Percentiles rank a stretch among this genome's conserved stretches.
Conservation (phyloP, 257 asterid genomes). For the Linaria vulgaris region DNA sequence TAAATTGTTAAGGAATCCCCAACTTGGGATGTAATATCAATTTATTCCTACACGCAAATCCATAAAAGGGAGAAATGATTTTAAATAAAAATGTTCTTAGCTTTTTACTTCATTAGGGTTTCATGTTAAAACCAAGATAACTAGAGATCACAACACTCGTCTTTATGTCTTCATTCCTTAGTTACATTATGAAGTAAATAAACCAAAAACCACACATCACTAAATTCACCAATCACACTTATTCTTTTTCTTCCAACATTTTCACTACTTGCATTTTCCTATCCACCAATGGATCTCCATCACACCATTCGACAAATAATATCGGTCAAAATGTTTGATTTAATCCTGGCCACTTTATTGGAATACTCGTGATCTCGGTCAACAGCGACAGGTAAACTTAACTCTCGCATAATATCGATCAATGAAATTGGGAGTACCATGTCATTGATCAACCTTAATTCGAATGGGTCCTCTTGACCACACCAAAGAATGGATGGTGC, state of each 20-base stretch:
- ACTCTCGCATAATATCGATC: constrained; percentile 43
- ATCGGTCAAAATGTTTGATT: constrained; percentile 9
- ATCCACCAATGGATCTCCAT: constrained; percentile 48
- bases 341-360: constrained; percentile 32
- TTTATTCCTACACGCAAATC: no score
- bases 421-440: constrained; percentile 18
- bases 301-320: constrained; percentile 24
- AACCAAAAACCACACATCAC: constrained; percentile 45
- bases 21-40: no score
- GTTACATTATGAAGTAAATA: no score
- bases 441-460: constrained; percentile 28
- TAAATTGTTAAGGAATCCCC: no score
- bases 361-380: constrained; percentile 47
- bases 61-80: no score
- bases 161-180: no score
- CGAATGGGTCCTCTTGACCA: constrained; percentile 43
- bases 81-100: no score
- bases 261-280: constrained; percentile 32
- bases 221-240: constrained; percentile 26
- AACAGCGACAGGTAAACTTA: constrained; percentile 41
- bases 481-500: constrained; percentile 53
- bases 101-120: no score
- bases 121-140: no score
- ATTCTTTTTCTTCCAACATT: constrained; percentile 34
- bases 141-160: no score